These are phyloP conservation scores for Cercospora berteroae DNA, from an alignment of 2,329 filamentous ascomycete species.

Conservation along the genomic window DNA sequence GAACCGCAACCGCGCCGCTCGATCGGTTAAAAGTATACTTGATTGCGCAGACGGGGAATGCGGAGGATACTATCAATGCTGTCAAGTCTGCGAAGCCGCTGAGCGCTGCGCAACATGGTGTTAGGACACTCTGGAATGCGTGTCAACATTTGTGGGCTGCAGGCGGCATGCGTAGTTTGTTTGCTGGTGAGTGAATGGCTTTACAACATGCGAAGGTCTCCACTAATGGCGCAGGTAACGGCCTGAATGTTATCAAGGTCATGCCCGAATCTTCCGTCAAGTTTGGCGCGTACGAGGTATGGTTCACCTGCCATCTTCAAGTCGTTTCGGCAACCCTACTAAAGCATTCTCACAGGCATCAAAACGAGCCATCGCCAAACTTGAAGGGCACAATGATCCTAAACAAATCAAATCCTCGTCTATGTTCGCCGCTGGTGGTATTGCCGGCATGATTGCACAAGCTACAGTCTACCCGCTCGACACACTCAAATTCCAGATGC, in stretches of 20 bases:
- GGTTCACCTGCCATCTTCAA: slow-evolving; percentile 13
- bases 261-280: slow-evolving; percentile 99
- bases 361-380: slow-evolving; percentile 77
- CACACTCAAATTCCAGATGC: slow-evolving; percentile 79
- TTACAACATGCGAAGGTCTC: background rate
- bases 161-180: slow-evolving; percentile 84
- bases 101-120: slow-evolving; percentile 63
- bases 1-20: slow-evolving; percentile 91
- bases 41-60: slow-evolving; percentile 77
- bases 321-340: slow-evolving; percentile 6
- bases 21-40: slow-evolving; percentile 97
- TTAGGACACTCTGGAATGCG: slow-evolving; percentile 69
- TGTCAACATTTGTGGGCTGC: slow-evolving; percentile 77
- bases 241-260: slow-evolving; percentile 93
- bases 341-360: slow-evolving; percentile 57
- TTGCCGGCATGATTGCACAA: slow-evolving; percentile 92
- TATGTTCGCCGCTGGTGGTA: slow-evolving; percentile 85
- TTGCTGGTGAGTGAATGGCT: slow-evolving; percentile 65
- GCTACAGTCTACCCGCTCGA: slow-evolving; percentile 94
- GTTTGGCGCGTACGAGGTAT: slow-evolving; percentile 89
- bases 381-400: slow-evolving; percentile 86
- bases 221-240: slow-evolving; percentile 66
- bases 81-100: slow-evolving; percentile 68
- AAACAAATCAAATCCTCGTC: slow-evolving; percentile 76
- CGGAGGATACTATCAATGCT: slow-evolving; percentile 60